A percentile compares a stretch with the other conserved stretches of the same genome.
phyloP scores from a whole-genome alignment of 495 filamentous ascomycete genomes.

The Jackrogersella multiformis region DNA sequence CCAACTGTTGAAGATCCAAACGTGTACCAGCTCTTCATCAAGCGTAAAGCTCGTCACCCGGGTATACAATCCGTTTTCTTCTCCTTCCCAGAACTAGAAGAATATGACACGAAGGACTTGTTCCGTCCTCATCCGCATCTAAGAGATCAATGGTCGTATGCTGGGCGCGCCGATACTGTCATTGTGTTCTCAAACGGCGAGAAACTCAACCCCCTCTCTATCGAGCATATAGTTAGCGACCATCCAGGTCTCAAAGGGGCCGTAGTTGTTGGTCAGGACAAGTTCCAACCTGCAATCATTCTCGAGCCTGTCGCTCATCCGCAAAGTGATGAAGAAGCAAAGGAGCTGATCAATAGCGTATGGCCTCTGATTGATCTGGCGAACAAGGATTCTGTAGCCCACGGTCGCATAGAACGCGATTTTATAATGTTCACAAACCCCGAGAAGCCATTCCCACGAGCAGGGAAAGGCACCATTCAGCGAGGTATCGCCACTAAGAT shows the following conservation, averaged over 20 bases:
- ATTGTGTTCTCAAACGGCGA: constrained; percentile 72
- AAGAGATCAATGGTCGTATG: constrained; percentile 59
- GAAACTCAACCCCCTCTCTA: constrained; percentile 66
- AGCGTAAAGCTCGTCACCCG: constrained; percentile 48
- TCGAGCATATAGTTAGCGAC: constrained; percentile 57
- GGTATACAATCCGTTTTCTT: constrained; percentile 60
- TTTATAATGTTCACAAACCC: constrained; percentile 55
- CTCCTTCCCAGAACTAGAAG: constrained; percentile 59
- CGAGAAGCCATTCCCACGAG: constrained; percentile 61
- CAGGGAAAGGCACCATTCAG: constrained; percentile 66
- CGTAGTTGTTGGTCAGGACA: constrained; percentile 59
- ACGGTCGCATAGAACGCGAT: constrained; percentile 53
- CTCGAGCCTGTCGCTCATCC: constrained; percentile 55
- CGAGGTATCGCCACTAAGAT: constrained; percentile 54
- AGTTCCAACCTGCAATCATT: constrained; percentile 62
- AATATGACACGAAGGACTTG: constrained; percentile 65
- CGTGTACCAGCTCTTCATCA: constrained; percentile 61
- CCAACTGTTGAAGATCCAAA: constrained; percentile 52
- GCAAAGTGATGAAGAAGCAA: constrained; percentile 37
- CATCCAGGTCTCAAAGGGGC: constrained; percentile 59
- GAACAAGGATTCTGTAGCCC: constrained; percentile 58
- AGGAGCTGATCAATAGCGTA: constrained; percentile 48
- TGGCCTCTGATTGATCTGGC: constrained; percentile 55
- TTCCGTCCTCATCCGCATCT: constrained; percentile 61
- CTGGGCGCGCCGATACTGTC: constrained; percentile 66